Base-by-base conservation (phyloP, 345 rosid species). In the Alliaria petiolata region DNA sequence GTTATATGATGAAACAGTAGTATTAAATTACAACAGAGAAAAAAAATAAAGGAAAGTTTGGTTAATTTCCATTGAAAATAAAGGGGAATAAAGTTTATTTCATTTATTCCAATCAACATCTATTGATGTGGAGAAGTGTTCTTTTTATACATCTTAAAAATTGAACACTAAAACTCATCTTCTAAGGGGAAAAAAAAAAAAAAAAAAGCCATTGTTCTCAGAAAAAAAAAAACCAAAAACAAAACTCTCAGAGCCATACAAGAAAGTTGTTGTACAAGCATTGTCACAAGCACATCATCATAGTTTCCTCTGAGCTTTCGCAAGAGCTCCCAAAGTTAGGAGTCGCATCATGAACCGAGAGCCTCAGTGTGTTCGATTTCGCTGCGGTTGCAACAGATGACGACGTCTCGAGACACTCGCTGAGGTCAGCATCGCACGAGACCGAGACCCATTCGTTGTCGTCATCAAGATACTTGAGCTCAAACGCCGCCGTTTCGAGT, bases 401-500 rank as follows among this genome's bases (percentile, higher is more conserved):
- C n/a, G n/a, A n/a, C 45, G 88, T 61, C 62, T 90, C 92, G 1
- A 87, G 67, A 67, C 97, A 93, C 67, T 93, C 98, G 47, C 80
- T 92, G 71, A 91, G 74, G 72, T 93, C 98, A 6, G 92, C 90
- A 19, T 89, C 86, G 16, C 96, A 90, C 11, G 88, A 92, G 8
- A 93, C 85, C 81, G 83, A 76, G 58, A 93, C 92, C 95, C 86
- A 84, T 64, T 93, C 98, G 1, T 67, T 83, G 76, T 93, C 98
- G 9, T 93, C 95, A 17, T 93, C 96, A 8, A 90, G 76, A 76
- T 87, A 93, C 80, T 89, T 91, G 42, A 91, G 81, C 62, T 90
- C 97, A 39, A 89, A 93, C 17, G 89, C 81, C 16, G 87, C 89
- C 30, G 79, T 82, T 62, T 91, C 96, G 40, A 89, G 76, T 80